Conservation (phyloP, 2,329 filamentous ascomycete species). For the Fusarium sp. region DNA sequence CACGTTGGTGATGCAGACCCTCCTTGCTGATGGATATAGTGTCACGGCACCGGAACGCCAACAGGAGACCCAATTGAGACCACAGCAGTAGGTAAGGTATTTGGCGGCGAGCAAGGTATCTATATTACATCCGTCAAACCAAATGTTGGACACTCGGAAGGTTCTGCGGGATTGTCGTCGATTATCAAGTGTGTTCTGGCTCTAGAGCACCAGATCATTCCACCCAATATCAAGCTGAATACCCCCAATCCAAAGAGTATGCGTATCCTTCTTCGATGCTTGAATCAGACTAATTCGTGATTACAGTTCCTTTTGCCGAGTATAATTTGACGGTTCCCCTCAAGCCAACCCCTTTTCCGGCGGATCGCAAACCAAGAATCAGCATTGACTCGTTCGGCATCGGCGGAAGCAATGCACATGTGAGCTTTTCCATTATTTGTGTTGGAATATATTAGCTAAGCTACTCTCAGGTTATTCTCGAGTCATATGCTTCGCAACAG, state of each 20-base stretch:
- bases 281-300: neutral
- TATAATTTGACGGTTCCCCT: conserved; percentile 25
- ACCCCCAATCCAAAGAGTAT: conserved; percentile 41
- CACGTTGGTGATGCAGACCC: too few relatives aligned
- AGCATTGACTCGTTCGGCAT: conserved; percentile 48
- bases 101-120: neutral
- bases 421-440: neutral
- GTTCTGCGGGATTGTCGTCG: conserved; percentile 38
- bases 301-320: neutral
- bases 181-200: conserved; percentile 44
- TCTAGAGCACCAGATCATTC: conserved; percentile 39
- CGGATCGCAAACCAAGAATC: conserved; percentile 3
- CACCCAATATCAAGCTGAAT: conserved; percentile 40
- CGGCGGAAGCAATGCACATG: conserved; percentile 45
- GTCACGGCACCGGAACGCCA: conserved; percentile 42
- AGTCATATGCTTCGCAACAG: conserved; percentile 8
- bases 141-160: conserved; percentile 50
- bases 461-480: conserved; percentile 34
- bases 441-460: neutral
- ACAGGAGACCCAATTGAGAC: conserved; percentile 35
- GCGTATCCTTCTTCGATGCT: neutral
- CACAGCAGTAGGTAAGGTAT: conserved; percentile 8
- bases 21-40: neutral
- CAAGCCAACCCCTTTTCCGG: conserved; percentile 24
- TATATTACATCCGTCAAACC: conserved; percentile 51